Evolutionary conservation across 1,284 basidiomycete genomes (phyloP), one percentile per base, ranked within the genome.

Genomic region (Papiliotrema nemorosa): DNA sequence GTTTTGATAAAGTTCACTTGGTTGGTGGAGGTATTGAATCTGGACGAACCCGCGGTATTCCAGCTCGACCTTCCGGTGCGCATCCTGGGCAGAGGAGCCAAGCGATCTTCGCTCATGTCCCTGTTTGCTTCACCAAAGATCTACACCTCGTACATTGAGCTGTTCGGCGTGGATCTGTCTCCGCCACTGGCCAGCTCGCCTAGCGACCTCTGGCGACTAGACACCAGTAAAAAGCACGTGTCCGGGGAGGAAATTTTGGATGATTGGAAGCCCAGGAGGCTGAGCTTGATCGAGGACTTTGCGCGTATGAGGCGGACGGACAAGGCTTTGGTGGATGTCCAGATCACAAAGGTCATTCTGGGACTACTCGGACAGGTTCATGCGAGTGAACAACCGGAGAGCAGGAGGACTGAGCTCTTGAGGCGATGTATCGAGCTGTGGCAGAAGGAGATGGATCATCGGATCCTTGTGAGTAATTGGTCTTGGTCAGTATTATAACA

Each of bases 171-270:
- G 34, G 81, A 82, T 42, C 78, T 97, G 24, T 83, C 83, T 3
- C 92, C 94, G 12, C 88, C 89, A 3, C 75, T 90, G 56, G 93
- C 89, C 7, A 85, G 90, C 37, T 90, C 86, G 2, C 82, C 90
- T 1, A 83, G 84, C 67, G 93, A 97, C 55, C 79, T 97, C 12
- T 97, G 94, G 93, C 79, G 92, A 44, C 78, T 97, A 46, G 91
- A 97, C 75, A 97, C 94, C 1, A 85, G 87, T 16, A 86, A 88
- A 69, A 93, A 90, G 71, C 94, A 93, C 69, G 90, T 98, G 0
- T 81, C 85, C 22, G 92, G 93, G 2, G 91, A 97, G 68, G 91
- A 97, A 64, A 75, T 81, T 3, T 78, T 97, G 24, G 59, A 54
- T 0, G 84, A 81, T 7, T 97, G 94, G 93, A 86, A 84, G 60